Percentiles rank a stretch among this genome's conserved stretches.
phyloP scores from a whole-genome alignment of 1,284 basidiomycete genomes.

The Ganoderma sp. region DNA sequence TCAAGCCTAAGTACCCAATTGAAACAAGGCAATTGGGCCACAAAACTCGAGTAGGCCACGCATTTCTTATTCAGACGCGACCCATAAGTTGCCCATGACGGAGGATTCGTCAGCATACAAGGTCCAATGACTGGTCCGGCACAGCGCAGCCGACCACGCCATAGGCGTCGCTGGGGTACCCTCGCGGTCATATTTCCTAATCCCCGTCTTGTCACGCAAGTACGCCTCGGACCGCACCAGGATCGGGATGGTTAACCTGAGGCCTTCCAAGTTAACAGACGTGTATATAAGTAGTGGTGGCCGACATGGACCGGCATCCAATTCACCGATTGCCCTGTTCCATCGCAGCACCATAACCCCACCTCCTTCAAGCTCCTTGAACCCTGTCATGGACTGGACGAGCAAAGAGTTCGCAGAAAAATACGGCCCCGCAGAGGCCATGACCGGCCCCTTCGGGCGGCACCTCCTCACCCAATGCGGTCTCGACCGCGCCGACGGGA shows the following conservation, averaged over 20 bases:
- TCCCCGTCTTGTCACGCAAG: background rate
- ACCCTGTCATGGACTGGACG: slow-evolving; percentile 10
- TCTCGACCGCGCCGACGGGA: slow-evolving; percentile 17
- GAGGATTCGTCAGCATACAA: background rate
- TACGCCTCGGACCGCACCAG: background rate
- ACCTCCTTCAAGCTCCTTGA: background rate
- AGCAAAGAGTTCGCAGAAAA: slow-evolving; percentile 8
- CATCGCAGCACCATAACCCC: background rate
- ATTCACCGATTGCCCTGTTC: background rate
- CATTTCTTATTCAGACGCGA: too few relatives aligned
- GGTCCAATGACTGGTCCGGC: too few relatives aligned
- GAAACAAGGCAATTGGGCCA: background rate
- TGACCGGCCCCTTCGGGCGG: slow-evolving; percentile 18
- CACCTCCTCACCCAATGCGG: slow-evolving; percentile 18
- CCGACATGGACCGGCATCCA: background rate
- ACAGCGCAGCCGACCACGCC: too few relatives aligned
- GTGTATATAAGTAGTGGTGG: background rate
- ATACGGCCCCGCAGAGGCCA: slow-evolving; percentile 10
- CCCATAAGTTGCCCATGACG: too few relatives aligned
- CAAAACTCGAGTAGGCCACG: background rate
- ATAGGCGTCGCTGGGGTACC: background rate
- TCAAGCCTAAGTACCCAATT: background rate
- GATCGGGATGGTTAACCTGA: background rate
- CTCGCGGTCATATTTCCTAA: background rate
- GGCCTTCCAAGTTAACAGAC: background rate